These are phyloP conservation scores for Bremia lactucae DNA, from an alignment of 352 stramenopile species.

Conservation along the genomic window DNA sequence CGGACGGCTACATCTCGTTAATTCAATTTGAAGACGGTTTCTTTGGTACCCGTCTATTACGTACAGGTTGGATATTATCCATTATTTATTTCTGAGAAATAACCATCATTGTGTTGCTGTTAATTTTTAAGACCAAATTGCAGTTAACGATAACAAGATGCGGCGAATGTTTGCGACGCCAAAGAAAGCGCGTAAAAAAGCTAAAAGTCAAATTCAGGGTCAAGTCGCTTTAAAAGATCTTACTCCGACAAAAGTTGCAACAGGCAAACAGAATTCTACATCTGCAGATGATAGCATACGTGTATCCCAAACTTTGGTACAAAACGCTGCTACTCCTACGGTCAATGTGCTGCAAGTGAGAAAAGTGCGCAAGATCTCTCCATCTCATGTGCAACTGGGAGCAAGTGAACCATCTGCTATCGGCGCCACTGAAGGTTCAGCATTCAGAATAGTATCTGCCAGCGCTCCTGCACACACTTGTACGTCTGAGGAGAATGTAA, in stretches of 20 bases:
- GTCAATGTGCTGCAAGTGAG: conserved; percentile 70
- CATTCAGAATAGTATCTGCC: background rate
- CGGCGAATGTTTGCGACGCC: conserved; percentile 46
- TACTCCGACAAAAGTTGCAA: conserved; percentile 8
- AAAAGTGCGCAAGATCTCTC: conserved; percentile 75
- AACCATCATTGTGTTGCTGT: background rate
- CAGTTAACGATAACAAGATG: conserved; percentile 42
- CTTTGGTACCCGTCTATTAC: conserved; percentile 36
- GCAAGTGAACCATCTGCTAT: conserved; percentile 1
- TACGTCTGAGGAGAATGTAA: no score
- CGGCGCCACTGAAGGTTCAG: background rate
- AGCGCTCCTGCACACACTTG: no score
- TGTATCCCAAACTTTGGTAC: conserved; percentile 11
- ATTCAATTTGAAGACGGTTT: conserved; percentile 86
- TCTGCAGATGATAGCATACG: conserved; percentile 11
- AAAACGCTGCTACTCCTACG: no score
- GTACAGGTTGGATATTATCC: conserved; percentile 10
- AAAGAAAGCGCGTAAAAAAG: conserved; percentile 59
- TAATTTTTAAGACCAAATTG: conserved; percentile 23
- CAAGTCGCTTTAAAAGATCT: conserved; percentile 10
- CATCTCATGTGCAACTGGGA: conserved; percentile 23
- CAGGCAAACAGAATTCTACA: conserved; percentile 22
- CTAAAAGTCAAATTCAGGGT: conserved; percentile 7
- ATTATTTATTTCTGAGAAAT: background rate
- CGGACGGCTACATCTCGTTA: conserved; percentile 93